A percentile compares a stretch with the other conserved stretches of the same genome.
These are phyloP conservation scores for Apophysomyces elegans DNA, from an alignment of 371 early-diverging fungal species.

Conservation along the genomic window DNA sequence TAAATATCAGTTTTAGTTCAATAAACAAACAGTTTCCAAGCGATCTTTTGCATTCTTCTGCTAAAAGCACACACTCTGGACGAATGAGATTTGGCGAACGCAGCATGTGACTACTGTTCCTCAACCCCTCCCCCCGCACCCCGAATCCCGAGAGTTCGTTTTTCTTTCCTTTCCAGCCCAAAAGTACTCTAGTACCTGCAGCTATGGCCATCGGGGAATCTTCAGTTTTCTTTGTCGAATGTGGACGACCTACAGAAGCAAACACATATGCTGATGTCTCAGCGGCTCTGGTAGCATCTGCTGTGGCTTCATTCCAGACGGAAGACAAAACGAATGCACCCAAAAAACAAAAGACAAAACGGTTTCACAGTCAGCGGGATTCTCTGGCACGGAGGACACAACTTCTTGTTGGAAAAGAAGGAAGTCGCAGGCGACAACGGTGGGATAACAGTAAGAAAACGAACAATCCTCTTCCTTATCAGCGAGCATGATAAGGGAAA, in stretches of 20 bases:
- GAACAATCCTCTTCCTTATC: too few relatives aligned
- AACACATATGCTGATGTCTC: slow-evolving; percentile 4
- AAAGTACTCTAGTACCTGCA: not conserved
- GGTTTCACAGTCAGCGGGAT: slow-evolving; percentile 17
- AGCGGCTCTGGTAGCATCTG: slow-evolving; percentile 2
- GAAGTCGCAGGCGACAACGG: slow-evolving; percentile 36
- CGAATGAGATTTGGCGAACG: too few relatives aligned
- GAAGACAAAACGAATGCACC: not conserved
- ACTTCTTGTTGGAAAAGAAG: slow-evolving; percentile 37
- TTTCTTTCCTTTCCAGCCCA: too few relatives aligned
- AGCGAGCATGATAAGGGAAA: too few relatives aligned
- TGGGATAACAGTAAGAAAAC: slow-evolving; percentile 39
- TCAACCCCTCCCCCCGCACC: too few relatives aligned
- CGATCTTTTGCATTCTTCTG: too few relatives aligned
- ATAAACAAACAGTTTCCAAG: too few relatives aligned
- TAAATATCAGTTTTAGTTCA: too few relatives aligned
- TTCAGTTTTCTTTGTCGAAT: slow-evolving; percentile 7
- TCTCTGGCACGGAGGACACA: slow-evolving; percentile 20
- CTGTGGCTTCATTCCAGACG: not conserved
- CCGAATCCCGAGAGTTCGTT: too few relatives aligned
- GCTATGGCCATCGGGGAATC: not conserved
- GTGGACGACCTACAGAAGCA: not conserved
- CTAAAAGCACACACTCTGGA: too few relatives aligned
- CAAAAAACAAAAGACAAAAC: slow-evolving; percentile 15
- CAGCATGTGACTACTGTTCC: too few relatives aligned